Conservation (phyloP, 805 yeast genomes). For the Kodamaea hsintzibuensis region DNA sequence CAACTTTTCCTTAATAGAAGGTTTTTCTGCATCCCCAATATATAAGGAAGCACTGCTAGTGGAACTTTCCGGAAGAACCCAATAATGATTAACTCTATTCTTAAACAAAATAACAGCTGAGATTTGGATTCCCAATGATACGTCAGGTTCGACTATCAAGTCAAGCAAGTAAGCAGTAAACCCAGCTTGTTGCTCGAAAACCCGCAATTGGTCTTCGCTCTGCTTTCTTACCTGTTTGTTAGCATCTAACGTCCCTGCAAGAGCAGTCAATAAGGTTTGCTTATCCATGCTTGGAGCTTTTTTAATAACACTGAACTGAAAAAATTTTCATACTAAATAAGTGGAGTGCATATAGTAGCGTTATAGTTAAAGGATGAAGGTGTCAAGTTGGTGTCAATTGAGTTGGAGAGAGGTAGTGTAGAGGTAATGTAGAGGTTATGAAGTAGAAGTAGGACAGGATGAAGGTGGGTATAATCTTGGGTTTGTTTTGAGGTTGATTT, state of each 20-base stretch:
- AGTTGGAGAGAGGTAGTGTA: background rate
- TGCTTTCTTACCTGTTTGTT: slow-evolving; percentile 49
- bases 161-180: slow-evolving; percentile 56
- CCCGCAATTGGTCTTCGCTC: slow-evolving; percentile 52
- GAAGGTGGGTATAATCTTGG: too few species aligned
- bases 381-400: background rate
- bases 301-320: background rate
- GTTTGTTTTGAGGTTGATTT: too few species aligned
- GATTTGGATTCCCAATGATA: slow-evolving; percentile 44
- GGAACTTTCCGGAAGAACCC: slow-evolving; percentile 39
- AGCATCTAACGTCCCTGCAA: slow-evolving; percentile 57
- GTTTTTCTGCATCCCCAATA: slow-evolving; percentile 36
- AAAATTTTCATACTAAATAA: background rate
- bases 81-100: slow-evolving; percentile 38
- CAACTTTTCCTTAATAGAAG: slow-evolving; percentile 36
- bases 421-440: too few species aligned
- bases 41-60: slow-evolving; percentile 20
- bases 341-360: background rate
- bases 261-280: slow-evolving; percentile 48
- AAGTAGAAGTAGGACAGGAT: too few species aligned
- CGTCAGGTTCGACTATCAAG: slow-evolving; percentile 45
- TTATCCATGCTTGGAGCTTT: slow-evolving; percentile 43
- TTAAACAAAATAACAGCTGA: slow-evolving; percentile 47
- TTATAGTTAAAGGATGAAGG: background rate
- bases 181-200: slow-evolving; percentile 56